A percentile compares a stretch with the other conserved stretches of the same genome.
Conservation (phyloP, 805 yeast species). For the Yarrowia sp. region DNA sequence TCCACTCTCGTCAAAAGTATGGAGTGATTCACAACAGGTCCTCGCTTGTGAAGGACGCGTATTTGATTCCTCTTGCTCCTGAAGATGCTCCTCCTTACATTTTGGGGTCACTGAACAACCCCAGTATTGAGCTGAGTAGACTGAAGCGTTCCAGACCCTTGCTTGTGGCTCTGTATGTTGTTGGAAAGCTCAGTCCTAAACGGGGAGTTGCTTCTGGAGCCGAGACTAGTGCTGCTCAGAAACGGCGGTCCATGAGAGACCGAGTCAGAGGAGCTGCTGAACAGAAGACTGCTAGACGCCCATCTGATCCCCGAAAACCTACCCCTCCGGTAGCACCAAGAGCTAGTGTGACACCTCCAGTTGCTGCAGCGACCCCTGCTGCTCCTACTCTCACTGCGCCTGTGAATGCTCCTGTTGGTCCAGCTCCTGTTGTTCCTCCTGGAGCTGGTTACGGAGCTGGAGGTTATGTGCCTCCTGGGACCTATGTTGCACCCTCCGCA, state of each 20-base stretch:
- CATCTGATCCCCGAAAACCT: background rate
- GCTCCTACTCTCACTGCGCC: constrained; percentile 13
- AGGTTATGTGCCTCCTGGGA: background rate
- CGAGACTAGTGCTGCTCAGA: background rate
- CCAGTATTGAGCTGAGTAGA: constrained; percentile 26
- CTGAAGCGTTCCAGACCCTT: constrained; percentile 18
- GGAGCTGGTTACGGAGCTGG: background rate
- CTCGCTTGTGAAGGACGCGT: constrained; percentile 66
- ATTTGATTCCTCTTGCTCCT: constrained; percentile 56
- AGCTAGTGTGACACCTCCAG: too few species aligned
- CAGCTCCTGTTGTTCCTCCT: background rate
- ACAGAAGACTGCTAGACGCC: background rate
- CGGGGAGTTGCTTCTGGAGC: background rate
- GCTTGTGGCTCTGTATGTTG: constrained; percentile 20
- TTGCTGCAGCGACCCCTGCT: background rate
- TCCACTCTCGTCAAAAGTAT: constrained; percentile 56
- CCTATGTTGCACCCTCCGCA: background rate
- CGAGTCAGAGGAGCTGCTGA: constrained; percentile 1
- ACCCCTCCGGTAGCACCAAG: background rate
- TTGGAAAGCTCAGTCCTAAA: constrained; percentile 18
- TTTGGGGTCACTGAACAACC: constrained; percentile 6
- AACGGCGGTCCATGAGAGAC: constrained; percentile 2
- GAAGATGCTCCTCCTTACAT: constrained; percentile 14
- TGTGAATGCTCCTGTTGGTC: constrained; percentile 3
- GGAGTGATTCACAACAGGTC: constrained; percentile 66